Conservation (phyloP, 228 moss, liverwort and hornwort genomes). For the Sphagnum magellanicum region DNA sequence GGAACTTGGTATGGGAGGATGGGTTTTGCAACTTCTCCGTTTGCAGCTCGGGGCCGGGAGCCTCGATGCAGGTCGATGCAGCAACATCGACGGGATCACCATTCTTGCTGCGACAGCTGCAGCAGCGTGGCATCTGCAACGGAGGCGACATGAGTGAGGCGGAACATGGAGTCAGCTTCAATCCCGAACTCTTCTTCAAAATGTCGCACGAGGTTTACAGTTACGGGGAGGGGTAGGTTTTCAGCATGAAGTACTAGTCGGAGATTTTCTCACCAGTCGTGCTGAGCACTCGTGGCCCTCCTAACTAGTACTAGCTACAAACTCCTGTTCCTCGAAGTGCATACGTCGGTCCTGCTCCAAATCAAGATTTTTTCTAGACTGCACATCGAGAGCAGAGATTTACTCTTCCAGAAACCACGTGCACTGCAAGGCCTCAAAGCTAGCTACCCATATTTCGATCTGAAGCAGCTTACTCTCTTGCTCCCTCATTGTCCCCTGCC, state of each 20-base stretch:
- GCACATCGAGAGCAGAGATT: too few species aligned
- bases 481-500: too few species aligned
- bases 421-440: too few species aligned
- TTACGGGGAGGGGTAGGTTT: conserved; percentile 82
- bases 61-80: conserved; percentile 10
- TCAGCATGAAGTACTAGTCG: not conserved
- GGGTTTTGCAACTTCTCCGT: conserved; percentile 86
- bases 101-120: conserved; percentile 10
- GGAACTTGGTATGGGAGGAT: conserved; percentile 96
- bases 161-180: conserved; percentile 26
- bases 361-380: too few species aligned
- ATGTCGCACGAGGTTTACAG: conserved; percentile 97
- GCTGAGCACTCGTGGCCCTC: too few species aligned
- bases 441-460: too few species aligned
- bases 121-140: conserved; percentile 15
- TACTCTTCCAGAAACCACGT: too few species aligned
- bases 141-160: conserved; percentile 47
- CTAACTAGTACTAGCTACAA: too few species aligned
- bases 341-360: too few species aligned
- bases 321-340: too few species aligned
- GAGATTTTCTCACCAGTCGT: too few species aligned
- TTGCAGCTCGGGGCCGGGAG: conserved; percentile 9
- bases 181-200: conserved; percentile 90
- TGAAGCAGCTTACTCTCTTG: too few species aligned
- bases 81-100: conserved; percentile 2